Base-by-base conservation (phyloP, 2,329 filamentous ascomycete species). In the Lanzia echinophila region DNA sequence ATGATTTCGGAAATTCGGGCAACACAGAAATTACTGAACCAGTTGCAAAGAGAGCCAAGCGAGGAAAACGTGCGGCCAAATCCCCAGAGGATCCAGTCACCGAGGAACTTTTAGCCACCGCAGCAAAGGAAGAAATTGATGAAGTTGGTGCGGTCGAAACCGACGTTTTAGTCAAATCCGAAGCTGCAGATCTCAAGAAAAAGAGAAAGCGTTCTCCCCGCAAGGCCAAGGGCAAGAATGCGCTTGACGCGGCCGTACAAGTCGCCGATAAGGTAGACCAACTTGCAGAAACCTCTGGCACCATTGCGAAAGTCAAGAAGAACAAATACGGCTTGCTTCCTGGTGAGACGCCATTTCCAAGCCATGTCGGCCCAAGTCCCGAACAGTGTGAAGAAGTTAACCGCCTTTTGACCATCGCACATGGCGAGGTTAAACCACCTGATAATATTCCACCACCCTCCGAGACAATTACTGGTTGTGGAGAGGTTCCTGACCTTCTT, bases 311-410 rank as follows among this genome's bases (percentile, higher is more conserved):
- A 41, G 63, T 61, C 48, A 68, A 69, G 48, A 63, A 63, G 6
- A 72, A 76, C 49, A 71, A 70, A 2, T 82, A 82, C 54, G 75
- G 77, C 12, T 64, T 83, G 28, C 81, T 73, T 2, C 78, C 78
- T 24, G 79, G 79, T 22, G 63, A 65, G 50, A 78, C 82, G 1
- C 89, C 88, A 0, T 95, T 86, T 59, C 86, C 87, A 0, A 74
- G 84, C 54, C 86, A 81, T 67, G 62, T 68, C 2, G 78, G 76
- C 53, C 89, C 89, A 0, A 90, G 84, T 0, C 63, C 75, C 0
- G 79, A 83, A 48, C 82, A 88, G 61, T 91, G 88, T 65, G 76
- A 84, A 58, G 77, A 86, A 62, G 86, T 92, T 4, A 79, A 83
- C 53, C 71, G 74, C 1, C 72, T 92, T 2, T 77, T 95, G 0